Percentiles rank a stretch among this genome's conserved stretches.
These are phyloP conservation scores for Trichoderma sp. DNA, from an alignment of 2,329 filamentous ascomycete species.

Conservation along the genomic window DNA sequence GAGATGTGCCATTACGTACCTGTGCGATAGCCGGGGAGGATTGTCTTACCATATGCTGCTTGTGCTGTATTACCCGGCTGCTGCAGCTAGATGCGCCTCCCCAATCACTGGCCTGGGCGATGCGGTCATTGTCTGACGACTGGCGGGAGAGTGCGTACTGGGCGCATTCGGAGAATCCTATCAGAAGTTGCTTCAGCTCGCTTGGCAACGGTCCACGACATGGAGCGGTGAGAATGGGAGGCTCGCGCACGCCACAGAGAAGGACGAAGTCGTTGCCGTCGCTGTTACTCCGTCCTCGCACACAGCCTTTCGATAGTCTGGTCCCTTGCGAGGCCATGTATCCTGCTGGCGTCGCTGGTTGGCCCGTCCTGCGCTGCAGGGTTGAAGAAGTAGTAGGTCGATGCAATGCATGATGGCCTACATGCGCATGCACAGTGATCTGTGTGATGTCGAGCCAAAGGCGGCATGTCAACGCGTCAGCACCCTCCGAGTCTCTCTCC, in stretches of 20 bases:
- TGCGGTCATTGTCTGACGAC: constrained; percentile 25
- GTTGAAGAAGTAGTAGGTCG: neutral
- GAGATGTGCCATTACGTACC: constrained; percentile 12
- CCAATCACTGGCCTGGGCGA: constrained; percentile 6
- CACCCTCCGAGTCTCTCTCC: neutral
- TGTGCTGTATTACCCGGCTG: neutral
- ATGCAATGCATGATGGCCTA: constrained; percentile 25
- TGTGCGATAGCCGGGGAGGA: constrained; percentile 25
- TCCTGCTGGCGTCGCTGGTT: constrained; percentile 12
- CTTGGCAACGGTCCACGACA: constrained; percentile 26
- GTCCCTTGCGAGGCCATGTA: constrained; percentile 1
- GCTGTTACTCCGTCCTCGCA: neutral
- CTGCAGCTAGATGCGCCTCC: constrained; percentile 5
- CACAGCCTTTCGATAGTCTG: constrained; percentile 26
- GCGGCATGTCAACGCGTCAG: constrained; percentile 5
- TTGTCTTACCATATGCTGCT: neutral
- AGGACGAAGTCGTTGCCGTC: neutral
- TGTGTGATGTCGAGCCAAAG: constrained; percentile 12
- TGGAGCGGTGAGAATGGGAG: constrained; percentile 25
- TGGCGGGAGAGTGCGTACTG: constrained; percentile 9
- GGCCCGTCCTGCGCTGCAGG: constrained; percentile 12
- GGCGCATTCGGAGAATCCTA: constrained; percentile 15
- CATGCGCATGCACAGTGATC: constrained; percentile 25
- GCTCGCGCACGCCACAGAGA: constrained; percentile 6
- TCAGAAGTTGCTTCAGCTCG: constrained; percentile 26